Conservation (phyloP, 805 yeast genomes). For the Brettanomyces nanus region DNA sequence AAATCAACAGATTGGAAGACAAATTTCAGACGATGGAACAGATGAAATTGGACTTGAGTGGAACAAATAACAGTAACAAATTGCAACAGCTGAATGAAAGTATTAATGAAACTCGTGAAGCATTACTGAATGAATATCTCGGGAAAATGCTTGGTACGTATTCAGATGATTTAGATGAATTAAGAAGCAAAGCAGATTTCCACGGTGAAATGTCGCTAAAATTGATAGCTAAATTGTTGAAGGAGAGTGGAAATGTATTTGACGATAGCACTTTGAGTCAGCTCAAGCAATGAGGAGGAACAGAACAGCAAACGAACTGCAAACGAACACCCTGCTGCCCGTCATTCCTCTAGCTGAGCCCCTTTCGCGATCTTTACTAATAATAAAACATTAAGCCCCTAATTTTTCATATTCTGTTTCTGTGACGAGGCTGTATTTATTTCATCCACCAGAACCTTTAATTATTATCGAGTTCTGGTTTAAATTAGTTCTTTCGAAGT, state of each 20-base stretch:
- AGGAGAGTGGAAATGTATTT: slow-evolving; percentile 51
- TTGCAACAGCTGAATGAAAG: slow-evolving; percentile 16
- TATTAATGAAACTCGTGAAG: slow-evolving; percentile 25
- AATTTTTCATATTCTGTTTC: too few relatives aligned
- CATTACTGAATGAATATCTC: slow-evolving; percentile 43
- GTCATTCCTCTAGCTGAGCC: too few relatives aligned
- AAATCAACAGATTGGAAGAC: slow-evolving; percentile 2
- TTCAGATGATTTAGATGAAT: slow-evolving; percentile 49
- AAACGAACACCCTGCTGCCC: too few relatives aligned
- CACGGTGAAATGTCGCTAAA: slow-evolving; percentile 45
- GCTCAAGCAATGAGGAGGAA: too few relatives aligned
- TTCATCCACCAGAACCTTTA: too few relatives aligned
- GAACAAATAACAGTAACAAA: slow-evolving; percentile 3
- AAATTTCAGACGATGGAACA: slow-evolving; percentile 4
- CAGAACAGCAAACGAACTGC: too few relatives aligned
- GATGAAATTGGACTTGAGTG: slow-evolving; percentile 3
- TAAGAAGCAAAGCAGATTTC: slow-evolving; percentile 59
- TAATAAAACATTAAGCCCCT: too few relatives aligned
- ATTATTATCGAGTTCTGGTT: too few relatives aligned
- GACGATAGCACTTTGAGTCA: slow-evolving; percentile 40
- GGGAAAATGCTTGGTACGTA: slow-evolving; percentile 47
- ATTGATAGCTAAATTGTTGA: slow-evolving; percentile 47
- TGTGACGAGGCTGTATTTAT: too few relatives aligned
- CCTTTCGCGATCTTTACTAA: too few relatives aligned
- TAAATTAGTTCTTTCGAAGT: too few relatives aligned